Evolutionary conservation across 208 protist genomes (phyloP).

Genomic region (Novymonas esmeraldas): DNA sequence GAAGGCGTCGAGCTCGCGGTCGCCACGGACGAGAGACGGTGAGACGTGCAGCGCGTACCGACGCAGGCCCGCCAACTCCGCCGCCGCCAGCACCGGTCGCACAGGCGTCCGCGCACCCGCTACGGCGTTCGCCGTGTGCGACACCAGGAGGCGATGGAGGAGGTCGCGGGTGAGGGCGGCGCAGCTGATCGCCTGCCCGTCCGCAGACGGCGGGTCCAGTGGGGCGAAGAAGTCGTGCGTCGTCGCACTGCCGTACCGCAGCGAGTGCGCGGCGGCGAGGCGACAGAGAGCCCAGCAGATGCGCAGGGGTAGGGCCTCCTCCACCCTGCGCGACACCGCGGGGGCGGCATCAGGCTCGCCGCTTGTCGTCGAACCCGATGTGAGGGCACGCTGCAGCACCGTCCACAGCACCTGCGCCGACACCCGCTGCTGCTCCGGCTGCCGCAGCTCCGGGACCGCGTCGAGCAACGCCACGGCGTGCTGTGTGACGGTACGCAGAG

Average conservation of each 20-base stretch:
- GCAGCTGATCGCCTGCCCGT: background rate
- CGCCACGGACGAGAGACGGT: slow-evolving; percentile 20
- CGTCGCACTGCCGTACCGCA: slow-evolving; percentile 12
- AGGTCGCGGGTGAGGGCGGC: background rate
- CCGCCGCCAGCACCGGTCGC: background rate
- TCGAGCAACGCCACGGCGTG: slow-evolving; percentile 30
- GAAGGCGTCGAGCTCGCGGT: slow-evolving; percentile 13
- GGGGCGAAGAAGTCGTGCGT: slow-evolving; percentile 10
- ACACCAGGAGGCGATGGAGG: background rate
- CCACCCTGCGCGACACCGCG: background rate
- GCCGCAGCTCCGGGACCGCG: slow-evolving; percentile 23
- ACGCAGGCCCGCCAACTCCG: slow-evolving; percentile 5
- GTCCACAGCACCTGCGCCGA: slow-evolving; percentile 22
- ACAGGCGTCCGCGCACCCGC: background rate
- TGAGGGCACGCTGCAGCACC: slow-evolving; percentile 12
- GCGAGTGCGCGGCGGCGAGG: slow-evolving; percentile 7
- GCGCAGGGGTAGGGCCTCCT: slow-evolving; percentile 3
- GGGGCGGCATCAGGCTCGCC: background rate
- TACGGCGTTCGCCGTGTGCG: background rate
- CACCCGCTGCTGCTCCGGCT: slow-evolving; percentile 27
- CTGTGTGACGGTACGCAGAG: slow-evolving; percentile 15
- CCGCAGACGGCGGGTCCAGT: background rate
- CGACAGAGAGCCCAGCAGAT: slow-evolving; percentile 15
- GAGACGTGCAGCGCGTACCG: slow-evolving; percentile 16
- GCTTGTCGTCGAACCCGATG: background rate